These are phyloP conservation scores for Aspergillus sclerotiicarbonarius DNA, from an alignment of 495 filamentous ascomycete genomes.

Conservation along the genomic window DNA sequence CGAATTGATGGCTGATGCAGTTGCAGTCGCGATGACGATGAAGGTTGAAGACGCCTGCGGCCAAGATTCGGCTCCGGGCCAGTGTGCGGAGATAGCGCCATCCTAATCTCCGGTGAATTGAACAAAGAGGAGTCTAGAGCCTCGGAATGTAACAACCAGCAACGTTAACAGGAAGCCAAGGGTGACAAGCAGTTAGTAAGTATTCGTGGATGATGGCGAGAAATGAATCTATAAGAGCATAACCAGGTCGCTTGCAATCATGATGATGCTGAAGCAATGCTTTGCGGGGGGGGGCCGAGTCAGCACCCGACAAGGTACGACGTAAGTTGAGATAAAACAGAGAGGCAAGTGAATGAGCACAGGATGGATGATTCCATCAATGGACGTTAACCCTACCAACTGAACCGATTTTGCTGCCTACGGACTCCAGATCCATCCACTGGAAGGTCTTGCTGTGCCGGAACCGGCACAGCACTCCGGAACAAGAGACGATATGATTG, in stretches of 20 bases:
- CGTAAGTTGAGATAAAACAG: background rate
- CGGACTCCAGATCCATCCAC: too few species aligned
- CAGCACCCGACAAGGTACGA: background rate
- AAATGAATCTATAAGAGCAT: background rate
- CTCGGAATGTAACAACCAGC: background rate
- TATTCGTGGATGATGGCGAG: background rate
- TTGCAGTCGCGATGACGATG: background rate
- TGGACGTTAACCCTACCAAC: too few species aligned
- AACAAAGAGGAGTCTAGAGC: background rate
- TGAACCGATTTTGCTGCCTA: too few species aligned
- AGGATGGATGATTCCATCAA: too few species aligned
- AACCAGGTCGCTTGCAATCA: background rate
- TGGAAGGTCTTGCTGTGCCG: too few species aligned
- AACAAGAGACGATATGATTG: too few species aligned
- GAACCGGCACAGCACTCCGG: too few species aligned
- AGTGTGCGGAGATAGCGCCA: conserved; percentile 6
- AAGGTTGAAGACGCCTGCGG: conserved; percentile 17
- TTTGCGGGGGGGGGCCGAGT: background rate
- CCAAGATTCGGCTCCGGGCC: background rate
- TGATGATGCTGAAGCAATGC: background rate
- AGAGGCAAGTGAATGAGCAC: background rate
- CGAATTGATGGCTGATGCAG: background rate
- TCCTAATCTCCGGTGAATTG: conserved; percentile 6
- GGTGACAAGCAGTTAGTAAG: background rate
- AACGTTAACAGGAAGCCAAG: background rate